phyloP scores from a whole-genome alignment of 768 basidiomycete genomes.

The Mycena albidolilacea region DNA sequence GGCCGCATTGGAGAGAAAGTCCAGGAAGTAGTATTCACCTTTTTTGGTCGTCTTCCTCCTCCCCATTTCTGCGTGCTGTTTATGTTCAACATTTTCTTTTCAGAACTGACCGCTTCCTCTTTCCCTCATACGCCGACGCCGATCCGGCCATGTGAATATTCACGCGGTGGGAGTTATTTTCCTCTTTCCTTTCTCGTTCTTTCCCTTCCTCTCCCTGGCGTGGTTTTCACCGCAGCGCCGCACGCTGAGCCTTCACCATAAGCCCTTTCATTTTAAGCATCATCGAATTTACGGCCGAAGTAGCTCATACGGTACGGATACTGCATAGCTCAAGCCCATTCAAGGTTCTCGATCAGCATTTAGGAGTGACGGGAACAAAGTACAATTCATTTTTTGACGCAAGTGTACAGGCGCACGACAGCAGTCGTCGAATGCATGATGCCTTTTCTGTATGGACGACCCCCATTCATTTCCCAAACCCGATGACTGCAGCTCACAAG shows the following conservation, averaged over 20 bases:
- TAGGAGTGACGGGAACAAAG: conserved; percentile 20
- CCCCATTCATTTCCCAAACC: conserved; percentile 22
- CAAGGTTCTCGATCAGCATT: conserved; percentile 16
- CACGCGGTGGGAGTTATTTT: conserved; percentile 9
- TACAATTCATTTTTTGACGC: conserved; percentile 19
- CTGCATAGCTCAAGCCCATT: conserved; percentile 13
- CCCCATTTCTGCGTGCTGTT: background rate
- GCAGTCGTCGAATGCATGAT: conserved; percentile 20
- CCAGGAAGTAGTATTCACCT: conserved; percentile 9
- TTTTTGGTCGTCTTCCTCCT: background rate
- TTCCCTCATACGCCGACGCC: conserved; percentile 15
- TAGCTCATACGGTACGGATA: conserved; percentile 1
- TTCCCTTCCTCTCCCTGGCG: conserved; percentile 9
- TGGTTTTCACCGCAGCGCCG: conserved; percentile 14
- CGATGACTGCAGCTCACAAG: conserved; percentile 20
- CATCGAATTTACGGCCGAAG: background rate
- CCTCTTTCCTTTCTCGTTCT: conserved; percentile 5
- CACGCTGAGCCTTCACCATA: conserved; percentile 7
- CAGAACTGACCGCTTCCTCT: conserved; percentile 5
- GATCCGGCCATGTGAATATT: conserved; percentile 9
- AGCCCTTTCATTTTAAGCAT: conserved; percentile 8
- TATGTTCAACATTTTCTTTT: conserved; percentile 14
- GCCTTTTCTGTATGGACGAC: conserved; percentile 24
- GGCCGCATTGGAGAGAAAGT: conserved; percentile 13
- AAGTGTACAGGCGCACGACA: conserved; percentile 14